A percentile compares a stretch with the other conserved stretches of the same genome.
These are phyloP conservation scores for Yamadazyma kitorensis DNA, from an alignment of 805 yeast genomes.

Conservation along the genomic window DNA sequence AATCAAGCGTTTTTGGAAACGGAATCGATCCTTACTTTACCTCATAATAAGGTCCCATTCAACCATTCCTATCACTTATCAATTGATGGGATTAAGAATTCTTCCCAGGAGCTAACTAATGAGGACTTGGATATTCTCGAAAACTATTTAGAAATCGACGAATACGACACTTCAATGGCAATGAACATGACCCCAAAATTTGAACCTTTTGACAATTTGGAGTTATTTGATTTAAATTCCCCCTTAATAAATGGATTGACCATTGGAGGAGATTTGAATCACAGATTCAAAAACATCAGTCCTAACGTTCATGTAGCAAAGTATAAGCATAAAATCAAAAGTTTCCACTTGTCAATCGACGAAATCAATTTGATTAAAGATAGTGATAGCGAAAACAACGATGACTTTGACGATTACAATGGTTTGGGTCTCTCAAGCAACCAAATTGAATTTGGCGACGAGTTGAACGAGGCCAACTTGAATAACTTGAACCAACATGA, in stretches of 20 bases:
- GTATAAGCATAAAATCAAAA: conserved; percentile 7
- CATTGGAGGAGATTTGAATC: conserved; percentile 21
- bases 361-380: conserved; percentile 8
- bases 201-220: conserved; percentile 14
- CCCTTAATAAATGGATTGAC: conserved; percentile 36
- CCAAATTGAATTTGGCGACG: conserved; percentile 3
- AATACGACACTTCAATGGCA: neutral
- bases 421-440: neutral
- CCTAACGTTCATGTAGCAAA: conserved; percentile 6
- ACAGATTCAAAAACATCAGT: conserved; percentile 10
- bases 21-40: conserved; percentile 7
- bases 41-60: conserved; percentile 14
- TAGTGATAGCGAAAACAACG: neutral
- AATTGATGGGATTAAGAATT: conserved; percentile 16
- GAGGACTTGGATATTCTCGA: conserved; percentile 37
- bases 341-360: conserved; percentile 15
- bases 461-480: conserved; percentile 3
- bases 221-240: conserved; percentile 25
- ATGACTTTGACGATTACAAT: neutral
- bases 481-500: neutral
- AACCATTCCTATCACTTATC: conserved; percentile 28
- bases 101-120: conserved; percentile 10
- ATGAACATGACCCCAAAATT: conserved; percentile 11
- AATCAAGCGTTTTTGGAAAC: conserved; percentile 8
- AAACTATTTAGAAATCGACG: conserved; percentile 20